These are phyloP conservation scores for Penicillium crustosum DNA, from an alignment of 2,329 filamentous ascomycete genomes.

Conservation along the genomic window DNA sequence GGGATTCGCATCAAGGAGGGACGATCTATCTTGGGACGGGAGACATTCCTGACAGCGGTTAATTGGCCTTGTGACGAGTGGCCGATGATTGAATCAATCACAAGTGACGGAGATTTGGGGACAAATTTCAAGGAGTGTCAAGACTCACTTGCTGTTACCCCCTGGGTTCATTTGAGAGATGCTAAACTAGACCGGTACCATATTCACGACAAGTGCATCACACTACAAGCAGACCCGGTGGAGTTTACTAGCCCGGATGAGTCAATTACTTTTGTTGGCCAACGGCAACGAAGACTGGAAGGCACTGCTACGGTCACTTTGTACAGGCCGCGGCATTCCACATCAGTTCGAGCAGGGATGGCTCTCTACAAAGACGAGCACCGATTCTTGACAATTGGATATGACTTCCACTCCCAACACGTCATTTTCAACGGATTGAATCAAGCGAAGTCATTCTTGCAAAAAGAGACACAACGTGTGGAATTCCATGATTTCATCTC, in stretches of 20 bases:
- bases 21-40: slow-evolving; percentile 10
- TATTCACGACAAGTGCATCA: neutral
- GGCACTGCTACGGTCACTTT: neutral
- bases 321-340: neutral
- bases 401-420: neutral
- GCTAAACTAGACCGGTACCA: slow-evolving; percentile 2
- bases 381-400: slow-evolving; percentile 6
- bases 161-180: slow-evolving; percentile 10
- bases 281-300: slow-evolving; percentile 5
- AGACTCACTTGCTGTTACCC: neutral
- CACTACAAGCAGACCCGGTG: neutral
- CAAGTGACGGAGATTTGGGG: neutral
- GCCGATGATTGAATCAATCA: neutral
- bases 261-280: slow-evolving; percentile 2
- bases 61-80: slow-evolving; percentile 5
- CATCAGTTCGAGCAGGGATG: neutral
- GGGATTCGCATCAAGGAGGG: slow-evolving; percentile 3
- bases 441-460: neutral
- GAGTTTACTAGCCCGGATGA: neutral
- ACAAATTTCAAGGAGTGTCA: neutral
- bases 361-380: slow-evolving; percentile 12
- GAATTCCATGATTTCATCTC: neutral
- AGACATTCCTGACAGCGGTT: slow-evolving; percentile 8
- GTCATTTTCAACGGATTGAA: slow-evolving; percentile 1
- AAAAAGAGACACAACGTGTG: neutral